phyloP scores from a whole-genome alignment of 306 rosid genomes.

The Quercus berberidifolia region DNA sequence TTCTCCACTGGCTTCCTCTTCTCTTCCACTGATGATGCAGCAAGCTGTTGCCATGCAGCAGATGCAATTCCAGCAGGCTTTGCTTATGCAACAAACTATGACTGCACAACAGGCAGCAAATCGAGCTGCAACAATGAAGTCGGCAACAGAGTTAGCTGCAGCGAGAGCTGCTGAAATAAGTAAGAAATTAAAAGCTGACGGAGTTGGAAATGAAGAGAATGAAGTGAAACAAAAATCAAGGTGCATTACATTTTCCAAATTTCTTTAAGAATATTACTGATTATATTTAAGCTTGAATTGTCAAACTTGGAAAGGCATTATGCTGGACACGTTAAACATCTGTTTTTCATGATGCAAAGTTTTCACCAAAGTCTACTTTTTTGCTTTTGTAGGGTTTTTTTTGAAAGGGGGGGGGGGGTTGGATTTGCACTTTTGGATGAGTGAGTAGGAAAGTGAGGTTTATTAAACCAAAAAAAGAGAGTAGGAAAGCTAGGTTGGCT shows the following conservation, averaged over 20 bases:
- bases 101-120: slow-evolving; percentile 94
- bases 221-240: slow-evolving; percentile 69
- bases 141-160: slow-evolving; percentile 96
- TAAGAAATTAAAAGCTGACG: slow-evolving; percentile 80
- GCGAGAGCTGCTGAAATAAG: slow-evolving; percentile 99
- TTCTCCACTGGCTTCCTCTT: slow-evolving; percentile 71
- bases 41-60: slow-evolving; percentile 99
- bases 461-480: background rate
- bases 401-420: background rate
- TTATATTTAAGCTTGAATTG: background rate
- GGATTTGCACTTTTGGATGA: background rate
- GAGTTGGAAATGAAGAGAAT: slow-evolving; percentile 50
- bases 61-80: slow-evolving; percentile 98
- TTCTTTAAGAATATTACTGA: background rate
- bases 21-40: slow-evolving; percentile 98
- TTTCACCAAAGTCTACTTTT: background rate
- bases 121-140: slow-evolving; percentile 93
- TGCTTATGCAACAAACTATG: slow-evolving; percentile 93
- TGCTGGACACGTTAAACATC: background rate
- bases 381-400: background rate
- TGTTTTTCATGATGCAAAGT: background rate
- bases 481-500: background rate
- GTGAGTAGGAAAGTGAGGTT: background rate
- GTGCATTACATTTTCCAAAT: slow-evolving; percentile 36
- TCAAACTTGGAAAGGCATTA: background rate